phyloP scores from a whole-genome alignment of 179 eudicot genomes.

The Drosera spatulata region DNA sequence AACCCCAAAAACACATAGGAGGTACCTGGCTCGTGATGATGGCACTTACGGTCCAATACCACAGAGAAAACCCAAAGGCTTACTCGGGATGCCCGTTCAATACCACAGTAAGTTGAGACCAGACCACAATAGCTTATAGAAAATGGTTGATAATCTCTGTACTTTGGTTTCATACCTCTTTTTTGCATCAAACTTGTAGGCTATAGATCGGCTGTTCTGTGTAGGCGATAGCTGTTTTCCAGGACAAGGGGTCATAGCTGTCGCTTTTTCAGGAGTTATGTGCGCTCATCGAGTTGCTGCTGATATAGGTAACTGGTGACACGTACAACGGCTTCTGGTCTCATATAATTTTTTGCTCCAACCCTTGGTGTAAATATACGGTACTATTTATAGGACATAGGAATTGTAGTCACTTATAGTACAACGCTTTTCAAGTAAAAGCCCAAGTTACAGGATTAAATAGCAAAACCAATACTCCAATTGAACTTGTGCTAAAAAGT shows the following conservation, averaged over 20 bases:
- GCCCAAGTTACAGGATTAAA: too few relatives aligned
- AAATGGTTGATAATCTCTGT: background rate
- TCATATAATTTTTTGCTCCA: background rate
- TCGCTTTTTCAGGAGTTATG: constrained; percentile 99
- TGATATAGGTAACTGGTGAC: constrained; percentile 54
- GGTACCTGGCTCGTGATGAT: constrained; percentile 93
- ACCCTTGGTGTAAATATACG: too few relatives aligned
- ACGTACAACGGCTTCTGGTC: background rate
- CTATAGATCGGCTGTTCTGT: constrained; percentile 80
- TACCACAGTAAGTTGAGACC: constrained; percentile 64
- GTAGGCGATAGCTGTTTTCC: constrained; percentile 99
- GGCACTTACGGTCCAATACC: constrained; percentile 99
- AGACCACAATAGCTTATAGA: background rate
- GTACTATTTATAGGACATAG: background rate
- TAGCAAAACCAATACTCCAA: too few relatives aligned
- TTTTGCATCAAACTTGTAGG: constrained; percentile 38
- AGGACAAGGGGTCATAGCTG: constrained; percentile 98
- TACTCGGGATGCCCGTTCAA: constrained; percentile 99
- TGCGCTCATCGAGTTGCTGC: constrained; percentile 99
- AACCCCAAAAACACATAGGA: constrained; percentile 92
- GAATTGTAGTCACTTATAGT: background rate
- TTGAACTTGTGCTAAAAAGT: too few relatives aligned
- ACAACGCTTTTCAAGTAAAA: too few relatives aligned
- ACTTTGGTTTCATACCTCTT: constrained; percentile 2
- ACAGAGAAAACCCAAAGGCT: constrained; percentile 61